Evolutionary conservation across 805 yeast genomes (phyloP).

Genomic region (Starmera pachycereana): DNA sequence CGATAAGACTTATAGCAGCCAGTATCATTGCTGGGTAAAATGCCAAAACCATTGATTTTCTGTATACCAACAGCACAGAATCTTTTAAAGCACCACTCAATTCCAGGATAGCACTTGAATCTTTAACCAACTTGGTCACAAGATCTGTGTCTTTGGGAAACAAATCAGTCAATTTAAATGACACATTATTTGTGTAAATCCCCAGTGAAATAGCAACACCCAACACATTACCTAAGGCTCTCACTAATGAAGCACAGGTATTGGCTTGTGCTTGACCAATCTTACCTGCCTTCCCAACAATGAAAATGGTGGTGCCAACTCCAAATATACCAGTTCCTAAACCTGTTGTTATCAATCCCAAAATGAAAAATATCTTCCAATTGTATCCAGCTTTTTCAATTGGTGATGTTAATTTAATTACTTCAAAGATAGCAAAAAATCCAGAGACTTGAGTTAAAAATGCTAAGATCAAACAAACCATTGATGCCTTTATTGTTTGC

Average conservation of each 20-base stretch:
- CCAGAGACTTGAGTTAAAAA: slow-evolving; percentile 13
- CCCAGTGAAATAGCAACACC: slow-evolving; percentile 31
- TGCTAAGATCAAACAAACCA: slow-evolving; percentile 6
- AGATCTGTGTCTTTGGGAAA: slow-evolving; percentile 7
- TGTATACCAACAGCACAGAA: slow-evolving; percentile 5
- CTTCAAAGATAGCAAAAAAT: slow-evolving; percentile 5
- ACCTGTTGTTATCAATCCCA: slow-evolving; percentile 24
- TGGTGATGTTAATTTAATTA: slow-evolving; percentile 8
- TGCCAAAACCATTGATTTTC: slow-evolving; percentile 5
- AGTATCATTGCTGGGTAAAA: slow-evolving; percentile 10
- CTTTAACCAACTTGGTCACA: slow-evolving; percentile 6
- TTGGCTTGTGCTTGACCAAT: slow-evolving; percentile 34
- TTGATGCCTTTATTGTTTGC: slow-evolving; percentile 15
- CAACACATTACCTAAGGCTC: slow-evolving; percentile 32
- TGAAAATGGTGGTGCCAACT: slow-evolving; percentile 28
- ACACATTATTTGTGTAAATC: slow-evolving; percentile 21
- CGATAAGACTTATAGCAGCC: slow-evolving; percentile 4
- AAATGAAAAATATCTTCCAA: slow-evolving; percentile 15
- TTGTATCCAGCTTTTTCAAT: not conserved
- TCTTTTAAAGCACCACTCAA: not conserved
- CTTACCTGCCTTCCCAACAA: slow-evolving; percentile 31
- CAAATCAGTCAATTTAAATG: slow-evolving; percentile 17
- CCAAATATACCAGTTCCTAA: slow-evolving; percentile 31
- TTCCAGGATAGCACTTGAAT: slow-evolving; percentile 7
- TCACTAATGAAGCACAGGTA: slow-evolving; percentile 32